Evolutionary conservation across 2,329 filamentous ascomycete genomes (phyloP), one percentile per base, ranked within the genome.

Genomic region (Ceratocystis destructans): DNA sequence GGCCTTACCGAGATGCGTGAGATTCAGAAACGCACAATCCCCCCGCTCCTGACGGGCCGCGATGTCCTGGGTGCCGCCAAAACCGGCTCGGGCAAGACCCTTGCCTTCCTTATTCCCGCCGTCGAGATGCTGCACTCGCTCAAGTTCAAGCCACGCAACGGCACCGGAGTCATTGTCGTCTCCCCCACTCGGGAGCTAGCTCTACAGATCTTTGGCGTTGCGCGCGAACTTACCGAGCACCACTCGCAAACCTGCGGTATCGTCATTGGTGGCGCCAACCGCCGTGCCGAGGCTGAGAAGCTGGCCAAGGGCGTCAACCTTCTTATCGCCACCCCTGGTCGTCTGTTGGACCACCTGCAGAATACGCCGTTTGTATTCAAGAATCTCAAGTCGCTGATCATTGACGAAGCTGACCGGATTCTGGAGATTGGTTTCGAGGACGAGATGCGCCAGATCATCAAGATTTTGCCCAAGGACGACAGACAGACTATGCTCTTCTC

Each of bases 401-500:
- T 97, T 71, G 94, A 99, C 72, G 94, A 99, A 78, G 94, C 94
- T 20, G 94, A 99, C 75, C 87, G 94, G 61, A 96, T 99, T 69
- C 79, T 99, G 57, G 94, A 99, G 78, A 90, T 96, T 69, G 93
- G 94, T 72, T 99, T 99, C 80, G 94, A 99, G 76, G 94, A 97
- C 73, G 94, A 99, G 78, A 96, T 99, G 89, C 83, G 90, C 70
- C 88, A 95, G 75, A 96, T 99, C 71, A 87, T 97, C 76, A 95
- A 95, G 80, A 94, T 97, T 66, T 79, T 97, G 20, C 90, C 92
- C 61, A 88, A 87, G 71, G 87, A 95, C 67, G 85, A 92, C 70
- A 82, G 94, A 68, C 93, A 97, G 77, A 96, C 92, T 0, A 94
- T 96, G 87, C 83, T 99, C n/a, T 99, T 99, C 81, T 96, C 91